Percentiles rank a stretch among this genome's conserved stretches.
Evolutionary conservation across 352 stramenopile species (phyloP).

Genomic region (Pythium aphanidermatum): DNA sequence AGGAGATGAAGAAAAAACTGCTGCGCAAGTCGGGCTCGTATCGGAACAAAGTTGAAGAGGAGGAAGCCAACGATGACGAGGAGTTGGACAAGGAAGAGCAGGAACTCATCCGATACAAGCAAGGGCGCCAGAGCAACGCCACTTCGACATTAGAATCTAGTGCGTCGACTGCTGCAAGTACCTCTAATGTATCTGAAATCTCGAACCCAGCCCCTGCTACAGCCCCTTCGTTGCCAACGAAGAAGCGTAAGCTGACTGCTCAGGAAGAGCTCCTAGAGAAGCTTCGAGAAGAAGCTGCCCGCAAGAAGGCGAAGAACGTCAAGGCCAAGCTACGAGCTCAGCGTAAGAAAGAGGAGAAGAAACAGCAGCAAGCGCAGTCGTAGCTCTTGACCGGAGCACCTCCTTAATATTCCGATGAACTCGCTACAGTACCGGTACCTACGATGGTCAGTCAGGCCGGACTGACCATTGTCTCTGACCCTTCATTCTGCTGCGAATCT

Average conservation of each 20-base stretch:
- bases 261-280: conserved; percentile 70
- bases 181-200: no score
- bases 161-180: no score
- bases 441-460: no score
- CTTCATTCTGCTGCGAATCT: no score
- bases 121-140: not conserved
- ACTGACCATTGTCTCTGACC: no score
- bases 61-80: conserved; percentile 20
- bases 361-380: conserved; percentile 13
- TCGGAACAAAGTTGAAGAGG: conserved; percentile 25
- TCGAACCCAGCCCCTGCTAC: not conserved
- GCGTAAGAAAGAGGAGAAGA: conserved; percentile 65
- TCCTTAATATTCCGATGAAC: no score
- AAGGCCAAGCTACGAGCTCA: conserved; percentile 71
- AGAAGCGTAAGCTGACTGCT: conserved; percentile 60
- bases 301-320: conserved; percentile 69
- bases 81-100: conserved; percentile 54
- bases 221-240: conserved; percentile 1
- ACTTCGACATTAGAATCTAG: not conserved
- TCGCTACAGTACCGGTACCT: no score
- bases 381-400: no score
- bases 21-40: conserved; percentile 46
- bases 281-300: conserved; percentile 49
- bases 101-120: conserved; percentile 42
- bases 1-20: conserved; percentile 69